phyloP scores from a whole-genome alignment of 2,329 filamentous ascomycete species.

The Epichloe gansuensis region DNA sequence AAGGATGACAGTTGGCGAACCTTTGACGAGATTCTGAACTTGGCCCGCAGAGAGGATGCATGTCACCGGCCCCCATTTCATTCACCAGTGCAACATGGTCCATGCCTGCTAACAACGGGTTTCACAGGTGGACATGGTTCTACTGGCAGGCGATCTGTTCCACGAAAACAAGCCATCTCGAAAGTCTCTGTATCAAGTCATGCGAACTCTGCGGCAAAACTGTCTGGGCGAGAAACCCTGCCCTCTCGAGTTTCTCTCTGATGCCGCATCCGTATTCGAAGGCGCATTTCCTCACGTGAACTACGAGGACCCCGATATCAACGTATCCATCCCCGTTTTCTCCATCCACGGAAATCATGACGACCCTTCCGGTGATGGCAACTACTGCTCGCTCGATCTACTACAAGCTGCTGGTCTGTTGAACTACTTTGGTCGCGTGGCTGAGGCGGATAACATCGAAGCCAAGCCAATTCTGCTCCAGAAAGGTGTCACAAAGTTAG shows the following conservation, averaged over 20 bases:
- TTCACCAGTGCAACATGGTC: neutral
- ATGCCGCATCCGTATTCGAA: constrained; percentile 82
- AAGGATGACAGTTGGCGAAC: constrained; percentile 94
- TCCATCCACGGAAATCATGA: constrained; percentile 98
- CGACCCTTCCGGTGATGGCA: constrained; percentile 91
- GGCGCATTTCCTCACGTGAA: constrained; percentile 89
- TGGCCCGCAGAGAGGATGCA: constrained; percentile 74
- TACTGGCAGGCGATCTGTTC: constrained; percentile 88
- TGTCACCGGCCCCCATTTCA: constrained; percentile 4
- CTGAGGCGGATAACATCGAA: constrained; percentile 85
- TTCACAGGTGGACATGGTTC: constrained; percentile 75
- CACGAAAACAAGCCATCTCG: constrained; percentile 96
- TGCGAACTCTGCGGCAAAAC: constrained; percentile 85
- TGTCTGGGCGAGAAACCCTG: constrained; percentile 93
- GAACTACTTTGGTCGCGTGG: constrained; percentile 90
- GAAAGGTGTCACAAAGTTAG: constrained; percentile 85
- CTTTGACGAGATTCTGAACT: constrained; percentile 88
- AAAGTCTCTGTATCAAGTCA: constrained; percentile 94
- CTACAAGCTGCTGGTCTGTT: constrained; percentile 82
- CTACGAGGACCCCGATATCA: constrained; percentile 95
- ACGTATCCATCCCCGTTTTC: constrained; percentile 92
- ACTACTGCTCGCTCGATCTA: constrained; percentile 80
- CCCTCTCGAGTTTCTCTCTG: constrained; percentile 86
- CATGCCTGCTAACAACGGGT: neutral
- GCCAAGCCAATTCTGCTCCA: constrained; percentile 86